Conservation (phyloP, 768 basidiomycete genomes). For the Auricularia sp. region DNA sequence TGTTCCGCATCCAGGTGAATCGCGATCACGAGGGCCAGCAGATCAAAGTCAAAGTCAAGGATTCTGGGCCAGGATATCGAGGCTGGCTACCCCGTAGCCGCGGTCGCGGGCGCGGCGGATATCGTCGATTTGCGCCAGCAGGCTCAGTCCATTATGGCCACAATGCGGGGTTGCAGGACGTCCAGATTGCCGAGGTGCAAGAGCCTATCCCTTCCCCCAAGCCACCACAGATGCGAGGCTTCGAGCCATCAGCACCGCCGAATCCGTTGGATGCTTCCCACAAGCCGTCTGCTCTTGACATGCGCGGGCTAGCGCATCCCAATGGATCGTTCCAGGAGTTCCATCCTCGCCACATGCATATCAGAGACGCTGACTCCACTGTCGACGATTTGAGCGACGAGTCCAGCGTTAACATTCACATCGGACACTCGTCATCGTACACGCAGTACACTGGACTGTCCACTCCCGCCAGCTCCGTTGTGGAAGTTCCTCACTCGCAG, state of each 20-base stretch:
- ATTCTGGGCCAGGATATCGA: constrained; percentile 49
- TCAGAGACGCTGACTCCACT: not conserved
- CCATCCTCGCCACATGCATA: not conserved
- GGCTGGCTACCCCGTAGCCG: constrained; percentile 31
- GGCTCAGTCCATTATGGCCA: not conserved
- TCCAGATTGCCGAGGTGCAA: not conserved
- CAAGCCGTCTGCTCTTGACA: not conserved
- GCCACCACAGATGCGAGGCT: not conserved
- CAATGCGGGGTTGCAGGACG: not conserved
- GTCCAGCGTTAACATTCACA: not conserved
- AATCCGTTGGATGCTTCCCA: too few relatives aligned
- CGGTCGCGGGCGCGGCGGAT: constrained; percentile 30
- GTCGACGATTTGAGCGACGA: not conserved
- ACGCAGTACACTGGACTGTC: not conserved
- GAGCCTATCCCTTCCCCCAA: not conserved
- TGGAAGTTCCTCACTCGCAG: not conserved
- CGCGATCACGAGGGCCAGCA: constrained; percentile 56
- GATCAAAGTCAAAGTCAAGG: constrained; percentile 67
- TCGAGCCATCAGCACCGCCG: too few relatives aligned
- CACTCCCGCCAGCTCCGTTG: not conserved
- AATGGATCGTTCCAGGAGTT: not conserved
- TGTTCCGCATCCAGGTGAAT: constrained; percentile 43
- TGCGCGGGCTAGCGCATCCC: not conserved
- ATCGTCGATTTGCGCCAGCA: constrained; percentile 3
- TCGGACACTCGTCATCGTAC: not conserved